Evolutionary conservation across 2,329 filamentous ascomycete genomes (phyloP), one percentile per base, ranked within the genome.

Genomic region (Fusarium sp.): DNA sequence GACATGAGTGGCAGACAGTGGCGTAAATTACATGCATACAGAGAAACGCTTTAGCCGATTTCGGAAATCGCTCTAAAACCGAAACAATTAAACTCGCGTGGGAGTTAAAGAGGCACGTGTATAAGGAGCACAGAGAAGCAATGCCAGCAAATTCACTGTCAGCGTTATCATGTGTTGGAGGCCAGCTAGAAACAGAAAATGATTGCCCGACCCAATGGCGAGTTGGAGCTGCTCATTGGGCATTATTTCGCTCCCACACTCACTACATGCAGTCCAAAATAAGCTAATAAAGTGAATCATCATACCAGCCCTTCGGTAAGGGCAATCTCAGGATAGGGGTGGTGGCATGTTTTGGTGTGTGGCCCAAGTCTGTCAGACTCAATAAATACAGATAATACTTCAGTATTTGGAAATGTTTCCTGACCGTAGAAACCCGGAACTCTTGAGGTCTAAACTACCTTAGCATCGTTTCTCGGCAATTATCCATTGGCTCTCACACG

Each of bases 231-330:
- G 26, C 41, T 48, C 28, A 11, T 66, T 31, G 42, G 45, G 45
- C 44, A 55, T 48, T 48, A 10, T 35, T 51, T 20, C 45, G 60
- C 61, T 70, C 62, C 62, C 70, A 63, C 57, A 55, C 54, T 71
- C 66, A 55, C 48, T 68, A 48, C 70, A 67, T 68, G 66, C 36
- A 73, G 57, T 44, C 66, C 65, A 70, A 31, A 41, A n/a, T 41
- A 55, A 74, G 38, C 38, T 57, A 57, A 71, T 57, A 57, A 71
- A 60, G 63, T 72, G 70, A 73, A 56, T 68, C 51, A 70, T 41
- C 54, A 67, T 74, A 55, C 70, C 71, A 58, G 41, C 56, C 54
- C 31, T 45, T 72, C 62, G 71, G 71, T 71, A 73, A 65, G 63
- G 69, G 38, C 17, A 55, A 52, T 63, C 18, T 33, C 42, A 55